Percentiles rank a stretch among this genome's conserved stretches.
These are phyloP conservation scores for Tuber magnatum DNA, from an alignment of 495 filamentous ascomycete genomes.

Conservation along the genomic window DNA sequence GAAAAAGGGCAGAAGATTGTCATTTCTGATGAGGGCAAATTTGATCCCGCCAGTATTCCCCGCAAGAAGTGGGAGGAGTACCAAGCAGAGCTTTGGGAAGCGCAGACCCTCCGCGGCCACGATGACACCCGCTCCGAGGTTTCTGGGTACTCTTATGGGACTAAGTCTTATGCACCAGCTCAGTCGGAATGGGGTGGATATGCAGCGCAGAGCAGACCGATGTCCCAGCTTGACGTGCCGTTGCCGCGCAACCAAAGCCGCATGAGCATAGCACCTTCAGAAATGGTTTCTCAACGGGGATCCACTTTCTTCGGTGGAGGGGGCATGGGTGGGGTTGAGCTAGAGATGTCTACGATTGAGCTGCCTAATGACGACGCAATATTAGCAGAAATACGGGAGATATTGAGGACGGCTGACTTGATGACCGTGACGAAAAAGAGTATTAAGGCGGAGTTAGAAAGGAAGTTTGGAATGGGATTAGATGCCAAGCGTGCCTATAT, in stretches of 20 bases:
- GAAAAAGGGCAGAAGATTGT: slow-evolving; percentile 88
- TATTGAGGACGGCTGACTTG: slow-evolving; percentile 80
- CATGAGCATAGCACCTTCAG: slow-evolving; percentile 73
- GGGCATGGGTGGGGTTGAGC: slow-evolving; percentile 46
- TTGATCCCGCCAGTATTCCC: slow-evolving; percentile 85
- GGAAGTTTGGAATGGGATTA: slow-evolving; percentile 71
- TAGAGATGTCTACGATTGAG: slow-evolving; percentile 62
- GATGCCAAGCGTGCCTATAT: slow-evolving; percentile 83
- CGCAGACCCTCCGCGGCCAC: slow-evolving; percentile 60
- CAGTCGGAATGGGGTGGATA: slow-evolving; percentile 53
- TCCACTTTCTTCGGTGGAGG: slow-evolving; percentile 45
- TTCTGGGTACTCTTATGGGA: slow-evolving; percentile 85
- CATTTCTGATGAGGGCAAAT: slow-evolving; percentile 96
- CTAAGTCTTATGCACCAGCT: slow-evolving; percentile 62
- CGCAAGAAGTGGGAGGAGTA: slow-evolving; percentile 99
- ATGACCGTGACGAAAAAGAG: slow-evolving; percentile 99
- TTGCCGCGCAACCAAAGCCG: slow-evolving; percentile 43
- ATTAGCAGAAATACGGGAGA: slow-evolving; percentile 87
- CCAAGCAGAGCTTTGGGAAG: slow-evolving; percentile 93
- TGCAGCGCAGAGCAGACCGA: slow-evolving; percentile 50
- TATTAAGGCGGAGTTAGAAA: slow-evolving; percentile 87
- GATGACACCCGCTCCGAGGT: slow-evolving; percentile 83
- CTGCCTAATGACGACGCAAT: slow-evolving; percentile 84
- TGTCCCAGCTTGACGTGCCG: slow-evolving; percentile 63
- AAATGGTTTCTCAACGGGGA: slow-evolving; percentile 58